These are phyloP conservation scores for Leishmania major DNA, from an alignment of 208 protist species.

Conservation along the genomic window DNA sequence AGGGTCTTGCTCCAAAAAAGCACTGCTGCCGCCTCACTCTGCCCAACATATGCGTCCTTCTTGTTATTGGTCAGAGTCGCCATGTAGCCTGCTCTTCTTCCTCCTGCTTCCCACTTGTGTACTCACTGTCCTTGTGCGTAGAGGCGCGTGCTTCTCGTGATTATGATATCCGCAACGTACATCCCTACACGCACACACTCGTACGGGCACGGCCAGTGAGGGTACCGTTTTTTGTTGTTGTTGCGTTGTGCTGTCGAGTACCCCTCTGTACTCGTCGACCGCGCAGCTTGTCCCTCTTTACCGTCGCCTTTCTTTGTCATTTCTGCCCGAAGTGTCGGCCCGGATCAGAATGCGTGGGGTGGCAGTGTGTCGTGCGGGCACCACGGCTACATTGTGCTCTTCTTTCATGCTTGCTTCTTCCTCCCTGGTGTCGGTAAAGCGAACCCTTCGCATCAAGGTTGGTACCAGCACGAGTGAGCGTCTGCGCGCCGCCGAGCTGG, in stretches of 20 bases:
- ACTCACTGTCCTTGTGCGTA: not conserved
- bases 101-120: not conserved
- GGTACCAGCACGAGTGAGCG: conserved; percentile 20
- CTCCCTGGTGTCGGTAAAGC: not conserved
- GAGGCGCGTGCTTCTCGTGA: not conserved
- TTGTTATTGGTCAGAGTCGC: not conserved
- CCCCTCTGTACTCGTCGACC: not conserved
- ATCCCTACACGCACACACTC: not conserved
- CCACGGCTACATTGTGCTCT: not conserved
- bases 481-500: conserved; percentile 18
- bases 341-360: not conserved
- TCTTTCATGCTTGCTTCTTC: not conserved
- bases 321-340: not conserved
- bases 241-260: not conserved
- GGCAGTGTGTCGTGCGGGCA: not conserved
- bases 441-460: conserved; percentile 10
- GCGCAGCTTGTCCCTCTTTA: not conserved
- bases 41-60: not conserved
- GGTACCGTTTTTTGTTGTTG: not conserved
- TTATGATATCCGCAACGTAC: not conserved
- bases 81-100: not conserved
- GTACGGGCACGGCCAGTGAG: not conserved
- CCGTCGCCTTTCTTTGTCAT: not conserved
- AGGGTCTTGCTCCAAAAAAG: not conserved
- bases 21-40: not conserved